phyloP scores from a whole-genome alignment of 257 asterid genomes.

The Cynanchum wilfordii region DNA sequence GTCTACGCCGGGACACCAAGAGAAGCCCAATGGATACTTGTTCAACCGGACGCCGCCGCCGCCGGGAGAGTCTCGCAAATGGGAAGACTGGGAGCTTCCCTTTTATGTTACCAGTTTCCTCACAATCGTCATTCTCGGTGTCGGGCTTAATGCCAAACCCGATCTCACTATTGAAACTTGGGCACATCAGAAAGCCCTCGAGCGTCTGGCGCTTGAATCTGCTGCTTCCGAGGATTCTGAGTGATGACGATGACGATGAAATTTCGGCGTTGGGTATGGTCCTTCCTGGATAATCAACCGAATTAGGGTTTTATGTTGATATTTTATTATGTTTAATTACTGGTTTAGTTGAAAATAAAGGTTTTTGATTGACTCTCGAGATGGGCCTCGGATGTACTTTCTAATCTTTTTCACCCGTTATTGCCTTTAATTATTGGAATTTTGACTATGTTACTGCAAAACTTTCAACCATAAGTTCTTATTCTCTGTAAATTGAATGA shows the following conservation, averaged over 20 bases:
- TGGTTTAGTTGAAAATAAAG: slow-evolving; percentile 18
- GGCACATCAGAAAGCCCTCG: slow-evolving; percentile 98
- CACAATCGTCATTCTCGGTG: slow-evolving; percentile 72
- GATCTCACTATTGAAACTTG: slow-evolving; percentile 94
- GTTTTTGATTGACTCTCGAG: slow-evolving; percentile 13
- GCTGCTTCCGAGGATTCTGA: slow-evolving; percentile 21
- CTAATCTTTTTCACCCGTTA: background rate
- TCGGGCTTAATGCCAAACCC: slow-evolving; percentile 95
- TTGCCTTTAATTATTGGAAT: slow-evolving; percentile 7
- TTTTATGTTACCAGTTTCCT: slow-evolving; percentile 84
- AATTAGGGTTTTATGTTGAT: slow-evolving; percentile 15
- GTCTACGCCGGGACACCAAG: slow-evolving; percentile 80
- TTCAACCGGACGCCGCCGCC: slow-evolving; percentile 59
- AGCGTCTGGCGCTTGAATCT: slow-evolving; percentile 68
- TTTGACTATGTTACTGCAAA: slow-evolving; percentile 16
- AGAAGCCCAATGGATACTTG: slow-evolving; percentile 65
- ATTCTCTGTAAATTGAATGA: background rate
- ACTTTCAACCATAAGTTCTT: slow-evolving; percentile 12
- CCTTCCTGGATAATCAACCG: background rate
- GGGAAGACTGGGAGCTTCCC: slow-evolving; percentile 99
- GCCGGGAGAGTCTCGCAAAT: slow-evolving; percentile 57
- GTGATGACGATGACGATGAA: slow-evolving; percentile 18
- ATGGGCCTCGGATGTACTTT: slow-evolving; percentile 3
- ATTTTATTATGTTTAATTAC: background rate
- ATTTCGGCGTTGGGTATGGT: slow-evolving; percentile 5